Conservation (phyloP, 2,329 filamentous ascomycete species). For the Trichoderma hamatum region DNA sequence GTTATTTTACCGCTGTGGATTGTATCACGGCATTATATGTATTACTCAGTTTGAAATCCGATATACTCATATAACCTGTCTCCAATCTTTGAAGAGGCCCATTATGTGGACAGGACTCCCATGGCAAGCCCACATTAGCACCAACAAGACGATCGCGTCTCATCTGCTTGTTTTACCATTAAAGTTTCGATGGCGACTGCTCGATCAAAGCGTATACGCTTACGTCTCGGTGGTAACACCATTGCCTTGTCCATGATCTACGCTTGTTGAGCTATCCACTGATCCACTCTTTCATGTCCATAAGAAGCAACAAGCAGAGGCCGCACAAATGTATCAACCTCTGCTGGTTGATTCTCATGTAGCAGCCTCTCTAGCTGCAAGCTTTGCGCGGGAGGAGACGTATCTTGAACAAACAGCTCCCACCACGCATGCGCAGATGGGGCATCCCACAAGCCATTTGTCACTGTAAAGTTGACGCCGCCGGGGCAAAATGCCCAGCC, state of each 20-base stretch:
- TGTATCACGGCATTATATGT: no score
- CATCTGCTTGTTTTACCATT: no score
- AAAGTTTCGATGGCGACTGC: no score
- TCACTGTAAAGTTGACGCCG: not conserved
- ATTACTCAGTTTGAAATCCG: no score
- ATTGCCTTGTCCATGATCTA: not conserved
- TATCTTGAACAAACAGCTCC: not conserved
- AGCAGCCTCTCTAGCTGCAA: not conserved
- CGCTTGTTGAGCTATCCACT: not conserved
- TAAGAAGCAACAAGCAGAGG: not conserved
- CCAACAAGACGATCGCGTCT: no score
- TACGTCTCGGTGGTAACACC: no score
- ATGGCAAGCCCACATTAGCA: no score
- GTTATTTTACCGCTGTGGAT: no score
- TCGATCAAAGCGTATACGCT: no score
- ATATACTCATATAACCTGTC: no score
- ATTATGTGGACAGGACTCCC: no score
- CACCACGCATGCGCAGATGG: not conserved
- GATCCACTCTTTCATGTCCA: not conserved
- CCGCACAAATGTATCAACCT: not conserved
- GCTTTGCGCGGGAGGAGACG: not conserved
- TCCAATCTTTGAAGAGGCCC: no score
- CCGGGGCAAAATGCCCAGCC: not conserved
- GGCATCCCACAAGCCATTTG: not conserved
- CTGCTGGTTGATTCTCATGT: not conserved